These are phyloP conservation scores for Cladosporium sp. DNA, from an alignment of 2,329 filamentous ascomycete genomes.

Conservation along the genomic window DNA sequence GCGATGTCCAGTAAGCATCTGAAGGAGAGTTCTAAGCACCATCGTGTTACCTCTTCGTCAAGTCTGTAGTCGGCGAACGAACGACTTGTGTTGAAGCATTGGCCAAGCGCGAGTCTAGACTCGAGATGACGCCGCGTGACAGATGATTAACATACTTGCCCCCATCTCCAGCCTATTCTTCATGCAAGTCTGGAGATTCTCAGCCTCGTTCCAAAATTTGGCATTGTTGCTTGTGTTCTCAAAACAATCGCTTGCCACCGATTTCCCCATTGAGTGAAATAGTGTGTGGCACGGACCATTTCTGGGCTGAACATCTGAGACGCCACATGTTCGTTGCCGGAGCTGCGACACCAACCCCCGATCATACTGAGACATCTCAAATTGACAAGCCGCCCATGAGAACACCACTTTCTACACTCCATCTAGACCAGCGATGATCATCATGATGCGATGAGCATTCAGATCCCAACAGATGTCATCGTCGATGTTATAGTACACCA, in stretches of 20 bases:
- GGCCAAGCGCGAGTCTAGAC: background rate
- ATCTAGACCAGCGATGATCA: too few species aligned
- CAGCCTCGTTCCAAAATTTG: background rate
- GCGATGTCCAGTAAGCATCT: too few species aligned
- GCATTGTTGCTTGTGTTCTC: conserved; percentile 1
- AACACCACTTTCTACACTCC: background rate
- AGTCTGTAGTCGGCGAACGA: too few species aligned
- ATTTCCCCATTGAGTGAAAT: background rate
- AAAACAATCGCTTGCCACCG: conserved; percentile 7
- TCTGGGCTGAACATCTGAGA: background rate
- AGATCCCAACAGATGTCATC: too few species aligned
- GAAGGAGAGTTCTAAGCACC: too few species aligned
- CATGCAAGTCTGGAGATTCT: background rate
- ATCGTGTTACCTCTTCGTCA: too few species aligned
- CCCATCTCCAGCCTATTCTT: background rate
- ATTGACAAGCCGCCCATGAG: background rate
- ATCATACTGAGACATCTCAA: conserved; percentile 1
- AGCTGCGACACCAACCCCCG: background rate
- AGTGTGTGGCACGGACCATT: background rate
- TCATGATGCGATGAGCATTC: too few species aligned
- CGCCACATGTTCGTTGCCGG: background rate
- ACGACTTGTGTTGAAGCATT: background rate
- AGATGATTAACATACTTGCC: background rate
- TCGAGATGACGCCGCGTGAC: background rate
- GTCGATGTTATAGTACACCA: too few species aligned